Evolutionary conservation across 1,284 basidiomycete genomes (phyloP).

Genomic region (Moesziomyces sp.): DNA sequence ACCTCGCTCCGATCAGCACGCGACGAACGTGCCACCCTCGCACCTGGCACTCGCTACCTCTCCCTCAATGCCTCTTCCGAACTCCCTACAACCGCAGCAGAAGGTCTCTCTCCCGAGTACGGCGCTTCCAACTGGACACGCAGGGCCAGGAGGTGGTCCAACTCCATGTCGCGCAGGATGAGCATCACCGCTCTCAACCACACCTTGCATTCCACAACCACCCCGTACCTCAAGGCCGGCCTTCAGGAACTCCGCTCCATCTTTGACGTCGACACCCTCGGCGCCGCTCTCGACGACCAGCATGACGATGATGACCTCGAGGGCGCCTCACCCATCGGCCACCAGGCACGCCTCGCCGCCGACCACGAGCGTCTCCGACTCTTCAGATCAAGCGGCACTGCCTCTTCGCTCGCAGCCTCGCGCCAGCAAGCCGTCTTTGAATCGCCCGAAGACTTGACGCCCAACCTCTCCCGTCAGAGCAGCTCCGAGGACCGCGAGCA

Average conservation of each 20-base stretch:
- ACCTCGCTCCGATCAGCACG: slow-evolving; percentile 31
- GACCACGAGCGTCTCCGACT: slow-evolving; percentile 7
- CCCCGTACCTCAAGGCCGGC: slow-evolving; percentile 53
- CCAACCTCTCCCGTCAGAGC: slow-evolving; percentile 25
- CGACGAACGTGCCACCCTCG: slow-evolving; percentile 16
- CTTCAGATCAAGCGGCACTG: not conserved
- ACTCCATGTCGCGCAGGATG: slow-evolving; percentile 39
- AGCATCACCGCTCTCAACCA: slow-evolving; percentile 38
- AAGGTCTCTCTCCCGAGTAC: slow-evolving; percentile 7
- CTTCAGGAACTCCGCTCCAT: slow-evolving; percentile 57
- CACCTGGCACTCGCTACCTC: slow-evolving; percentile 17
- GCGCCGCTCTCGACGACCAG: slow-evolving; percentile 17
- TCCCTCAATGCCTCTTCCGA: slow-evolving; percentile 30
- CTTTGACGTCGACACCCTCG: slow-evolving; percentile 55
- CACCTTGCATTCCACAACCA: slow-evolving; percentile 40
- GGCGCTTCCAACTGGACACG: slow-evolving; percentile 21
- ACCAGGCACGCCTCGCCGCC: not conserved
- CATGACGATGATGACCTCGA: slow-evolving; percentile 25
- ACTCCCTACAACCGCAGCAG: slow-evolving; percentile 14
- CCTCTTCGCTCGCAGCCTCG: slow-evolving; percentile 4
- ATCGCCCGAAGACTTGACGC: slow-evolving; percentile 22
- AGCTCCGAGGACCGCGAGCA: slow-evolving; percentile 26
- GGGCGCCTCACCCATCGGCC: slow-evolving; percentile 15
- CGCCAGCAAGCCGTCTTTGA: slow-evolving; percentile 14
- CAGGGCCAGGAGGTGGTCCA: slow-evolving; percentile 39